These are phyloP conservation scores for Torrubiella hemipterigena DNA, from an alignment of 2,329 filamentous ascomycete genomes.

Conservation along the genomic window DNA sequence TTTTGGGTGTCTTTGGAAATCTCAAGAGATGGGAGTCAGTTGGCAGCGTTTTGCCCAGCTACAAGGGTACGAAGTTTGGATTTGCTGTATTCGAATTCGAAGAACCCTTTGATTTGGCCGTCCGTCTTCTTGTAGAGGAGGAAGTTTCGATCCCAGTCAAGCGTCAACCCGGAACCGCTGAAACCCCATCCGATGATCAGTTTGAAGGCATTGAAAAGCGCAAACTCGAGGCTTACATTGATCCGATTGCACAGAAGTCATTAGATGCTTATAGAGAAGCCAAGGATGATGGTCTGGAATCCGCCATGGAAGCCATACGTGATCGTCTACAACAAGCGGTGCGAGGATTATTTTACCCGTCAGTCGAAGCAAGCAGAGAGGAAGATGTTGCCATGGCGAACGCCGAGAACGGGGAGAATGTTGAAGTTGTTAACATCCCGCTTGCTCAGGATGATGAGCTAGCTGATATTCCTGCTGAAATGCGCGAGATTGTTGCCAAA, in stretches of 20 bases:
- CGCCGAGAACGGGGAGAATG: slow-evolving; percentile 47
- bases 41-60: slow-evolving; percentile 45
- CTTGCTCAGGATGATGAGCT: slow-evolving; percentile 84
- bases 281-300: slow-evolving; percentile 49
- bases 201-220: slow-evolving; percentile 54
- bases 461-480: slow-evolving; percentile 88
- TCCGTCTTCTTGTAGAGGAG: slow-evolving; percentile 73
- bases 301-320: slow-evolving; percentile 59
- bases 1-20: slow-evolving; percentile 66
- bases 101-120: slow-evolving; percentile 73
- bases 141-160: slow-evolving; percentile 73
- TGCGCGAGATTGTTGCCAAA: slow-evolving; percentile 86
- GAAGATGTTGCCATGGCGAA: slow-evolving; percentile 63
- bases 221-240: slow-evolving; percentile 62
- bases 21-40: slow-evolving; percentile 78
- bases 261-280: slow-evolving; percentile 68
- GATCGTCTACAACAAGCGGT: slow-evolving; percentile 56
- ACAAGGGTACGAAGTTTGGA: slow-evolving; percentile 77
- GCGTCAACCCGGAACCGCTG: slow-evolving; percentile 47
- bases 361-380: slow-evolving; percentile 39
- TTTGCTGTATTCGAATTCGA: slow-evolving; percentile 93
- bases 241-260: slow-evolving; percentile 73
- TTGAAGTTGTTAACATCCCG: slow-evolving; percentile 83
- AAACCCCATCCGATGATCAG: slow-evolving; percentile 28
- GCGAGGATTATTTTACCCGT: slow-evolving; percentile 60